A percentile compares a stretch with the other conserved stretches of the same genome.
Conservation (phyloP, 192 early-diverging fungal genomes). For the Linderina pennispora region DNA sequence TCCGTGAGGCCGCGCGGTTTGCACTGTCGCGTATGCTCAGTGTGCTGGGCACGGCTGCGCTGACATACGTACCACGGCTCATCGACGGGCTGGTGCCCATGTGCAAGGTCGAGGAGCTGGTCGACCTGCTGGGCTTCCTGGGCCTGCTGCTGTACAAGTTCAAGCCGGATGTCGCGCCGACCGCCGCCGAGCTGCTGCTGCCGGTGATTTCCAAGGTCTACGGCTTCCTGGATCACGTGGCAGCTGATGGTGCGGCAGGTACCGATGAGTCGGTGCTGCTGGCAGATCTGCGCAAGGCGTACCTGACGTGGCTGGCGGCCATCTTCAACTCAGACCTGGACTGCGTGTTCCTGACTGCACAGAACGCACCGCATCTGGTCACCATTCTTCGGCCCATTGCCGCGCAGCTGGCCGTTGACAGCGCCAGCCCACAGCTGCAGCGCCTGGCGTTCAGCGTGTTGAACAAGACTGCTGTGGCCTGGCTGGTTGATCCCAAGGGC, state of each 20-base stretch:
- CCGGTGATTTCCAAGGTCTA: conserved; percentile 82
- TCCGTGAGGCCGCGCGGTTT: conserved; percentile 64
- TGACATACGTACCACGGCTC: conserved; percentile 73
- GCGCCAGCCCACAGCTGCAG: conserved; percentile 27
- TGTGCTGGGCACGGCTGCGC: conserved; percentile 74
- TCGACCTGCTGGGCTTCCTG: conserved; percentile 83
- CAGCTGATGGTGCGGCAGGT: conserved; percentile 53
- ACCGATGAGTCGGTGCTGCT: conserved; percentile 80
- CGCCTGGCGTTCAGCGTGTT: conserved; percentile 34
- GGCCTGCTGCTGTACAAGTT: conserved; percentile 84
- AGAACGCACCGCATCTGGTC: conserved; percentile 47
- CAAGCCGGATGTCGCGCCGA: conserved; percentile 54
- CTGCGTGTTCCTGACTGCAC: conserved; percentile 63
- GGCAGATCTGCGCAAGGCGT: conserved; percentile 73
- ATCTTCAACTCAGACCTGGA: conserved; percentile 80
- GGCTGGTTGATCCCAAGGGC: conserved; percentile 38
- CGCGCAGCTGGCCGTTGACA: conserved; percentile 20
- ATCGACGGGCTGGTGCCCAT: conserved; percentile 72
- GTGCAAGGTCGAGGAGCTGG: conserved; percentile 69
- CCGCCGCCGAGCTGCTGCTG: conserved; percentile 57
- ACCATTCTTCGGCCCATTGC: conserved; percentile 33
- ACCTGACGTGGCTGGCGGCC: conserved; percentile 69
- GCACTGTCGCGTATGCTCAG: conserved; percentile 85
- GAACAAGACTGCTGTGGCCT: conserved; percentile 37
- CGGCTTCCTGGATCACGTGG: conserved; percentile 73